Conservation (phyloP, 306 rosid genomes). For the Dalbergia cochinchinensis region DNA sequence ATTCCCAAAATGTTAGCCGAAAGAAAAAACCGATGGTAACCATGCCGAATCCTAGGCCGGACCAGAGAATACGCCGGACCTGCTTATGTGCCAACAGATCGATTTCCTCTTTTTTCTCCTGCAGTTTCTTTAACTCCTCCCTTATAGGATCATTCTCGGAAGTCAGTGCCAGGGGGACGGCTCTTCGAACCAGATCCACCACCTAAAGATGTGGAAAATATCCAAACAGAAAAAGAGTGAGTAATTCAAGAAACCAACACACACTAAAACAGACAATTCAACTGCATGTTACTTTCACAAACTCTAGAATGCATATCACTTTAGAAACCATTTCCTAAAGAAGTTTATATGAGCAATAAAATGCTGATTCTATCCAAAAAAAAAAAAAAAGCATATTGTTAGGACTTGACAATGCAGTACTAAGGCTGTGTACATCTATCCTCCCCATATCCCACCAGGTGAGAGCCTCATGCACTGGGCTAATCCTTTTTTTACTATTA, state of each 20-base stretch:
- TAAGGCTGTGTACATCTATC: too few species aligned
- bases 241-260: slow-evolving; percentile 23
- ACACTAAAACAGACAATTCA: slow-evolving; percentile 17
- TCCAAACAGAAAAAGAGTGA: slow-evolving; percentile 32
- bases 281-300: slow-evolving; percentile 21
- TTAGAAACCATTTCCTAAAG: not conserved
- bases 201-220: slow-evolving; percentile 60
- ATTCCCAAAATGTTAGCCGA: slow-evolving; percentile 96
- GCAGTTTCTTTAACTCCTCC: slow-evolving; percentile 76
- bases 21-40: slow-evolving; percentile 77
- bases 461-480: too few species aligned
- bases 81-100: slow-evolving; percentile 83
- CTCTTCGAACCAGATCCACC: slow-evolving; percentile 80
- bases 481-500: too few species aligned
- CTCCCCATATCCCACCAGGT: too few species aligned
- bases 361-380: not conserved
- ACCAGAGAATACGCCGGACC: slow-evolving; percentile 84
- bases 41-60: slow-evolving; percentile 63
- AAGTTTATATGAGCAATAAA: slow-evolving; percentile 5
- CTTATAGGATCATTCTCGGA: slow-evolving; percentile 71
- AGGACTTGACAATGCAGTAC: too few species aligned
- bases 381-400: not conserved
- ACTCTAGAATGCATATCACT: slow-evolving; percentile 5
- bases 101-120: slow-evolving; percentile 78
- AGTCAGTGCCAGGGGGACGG: slow-evolving; percentile 80